Conservation (phyloP, 1,284 basidiomycete genomes). For the Vanrija sp. region DNA sequence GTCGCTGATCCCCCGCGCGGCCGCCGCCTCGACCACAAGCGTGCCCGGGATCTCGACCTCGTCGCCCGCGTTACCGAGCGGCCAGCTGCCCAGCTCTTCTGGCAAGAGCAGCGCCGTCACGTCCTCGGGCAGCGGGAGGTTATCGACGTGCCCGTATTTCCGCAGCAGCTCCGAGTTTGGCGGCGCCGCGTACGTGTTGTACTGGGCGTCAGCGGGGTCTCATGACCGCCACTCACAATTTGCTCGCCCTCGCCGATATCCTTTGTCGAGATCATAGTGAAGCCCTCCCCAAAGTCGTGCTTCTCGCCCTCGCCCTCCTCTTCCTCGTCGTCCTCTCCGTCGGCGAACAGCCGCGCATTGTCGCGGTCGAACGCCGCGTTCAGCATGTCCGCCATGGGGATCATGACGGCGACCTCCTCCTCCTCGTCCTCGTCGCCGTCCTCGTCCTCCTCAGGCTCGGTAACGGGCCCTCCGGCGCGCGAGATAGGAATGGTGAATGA, state of each 20-base stretch:
- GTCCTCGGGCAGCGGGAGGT: constrained; percentile 56
- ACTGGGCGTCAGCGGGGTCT: constrained; percentile 52
- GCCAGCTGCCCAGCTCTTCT: constrained; percentile 26
- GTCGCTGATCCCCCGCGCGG: constrained; percentile 24
- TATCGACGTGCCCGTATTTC: constrained; percentile 89
- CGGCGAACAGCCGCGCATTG: constrained; percentile 56
- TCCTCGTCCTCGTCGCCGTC: constrained; percentile 62
- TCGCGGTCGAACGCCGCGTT: constrained; percentile 82
- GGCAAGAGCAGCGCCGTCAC: constrained; percentile 13
- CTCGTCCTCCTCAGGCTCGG: constrained; percentile 46
- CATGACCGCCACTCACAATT: constrained; percentile 60
- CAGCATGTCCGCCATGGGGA: constrained; percentile 93
- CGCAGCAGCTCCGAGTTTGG: constrained; percentile 93
- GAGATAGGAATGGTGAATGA: constrained; percentile 40
- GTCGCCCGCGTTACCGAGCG: constrained; percentile 74
- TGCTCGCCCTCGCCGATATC: constrained; percentile 73
- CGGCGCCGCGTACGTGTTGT: constrained; percentile 92
- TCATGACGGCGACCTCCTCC: constrained; percentile 77
- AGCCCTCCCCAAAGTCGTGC: constrained; percentile 11
- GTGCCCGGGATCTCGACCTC: constrained; percentile 80
- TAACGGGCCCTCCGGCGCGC: constrained; percentile 11
- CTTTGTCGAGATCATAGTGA: constrained; percentile 27
- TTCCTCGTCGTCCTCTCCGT: constrained; percentile 21
- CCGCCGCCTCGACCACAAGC: constrained; percentile 60
- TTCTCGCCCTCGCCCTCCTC: constrained; percentile 3